Percentiles rank a stretch among this genome's conserved stretches.
phyloP scores from a whole-genome alignment of 495 filamentous ascomycete genomes.

The Tetracladium setigerum region DNA sequence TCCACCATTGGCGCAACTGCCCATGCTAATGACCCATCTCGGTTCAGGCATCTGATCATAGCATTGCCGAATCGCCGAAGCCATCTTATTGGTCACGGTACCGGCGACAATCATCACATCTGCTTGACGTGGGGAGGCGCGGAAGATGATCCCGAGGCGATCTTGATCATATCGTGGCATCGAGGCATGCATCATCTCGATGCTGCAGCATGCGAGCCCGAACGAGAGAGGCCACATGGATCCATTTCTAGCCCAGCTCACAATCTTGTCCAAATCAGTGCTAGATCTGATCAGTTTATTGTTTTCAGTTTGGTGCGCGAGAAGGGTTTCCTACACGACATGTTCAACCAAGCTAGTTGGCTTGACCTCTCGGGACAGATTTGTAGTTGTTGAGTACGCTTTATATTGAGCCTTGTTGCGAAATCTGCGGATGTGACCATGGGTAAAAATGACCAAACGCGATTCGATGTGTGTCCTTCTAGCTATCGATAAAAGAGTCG shows the following conservation, averaged over 20 bases:
- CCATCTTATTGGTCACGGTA: constrained; percentile 97
- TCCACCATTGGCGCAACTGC: constrained; percentile 84
- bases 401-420: too few relatives aligned
- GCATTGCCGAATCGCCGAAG: constrained; percentile 84
- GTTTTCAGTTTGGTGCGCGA: too few relatives aligned
- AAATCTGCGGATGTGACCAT: too few relatives aligned
- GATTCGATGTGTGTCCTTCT: too few relatives aligned
- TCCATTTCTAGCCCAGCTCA: constrained; percentile 90
- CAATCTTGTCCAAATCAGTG: constrained; percentile 82
- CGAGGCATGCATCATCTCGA: constrained; percentile 98
- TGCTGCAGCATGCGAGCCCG: constrained; percentile 90
- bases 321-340: too few relatives aligned
- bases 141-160: constrained; percentile 93
- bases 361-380: too few relatives aligned
- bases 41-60: constrained; percentile 99
- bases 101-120: constrained; percentile 98
- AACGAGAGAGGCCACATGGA: constrained; percentile 98
- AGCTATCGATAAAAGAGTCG: too few relatives aligned
- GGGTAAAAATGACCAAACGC: too few relatives aligned
- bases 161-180: constrained; percentile 96
- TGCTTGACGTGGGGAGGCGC: constrained; percentile 87
- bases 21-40: constrained; percentile 88
- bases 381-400: too few relatives aligned
- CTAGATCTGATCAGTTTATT: constrained; percentile 30
- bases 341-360: too few relatives aligned